Evolutionary conservation across 2,329 filamentous ascomycete species (phyloP).

Genomic region (Fusarium sp.): DNA sequence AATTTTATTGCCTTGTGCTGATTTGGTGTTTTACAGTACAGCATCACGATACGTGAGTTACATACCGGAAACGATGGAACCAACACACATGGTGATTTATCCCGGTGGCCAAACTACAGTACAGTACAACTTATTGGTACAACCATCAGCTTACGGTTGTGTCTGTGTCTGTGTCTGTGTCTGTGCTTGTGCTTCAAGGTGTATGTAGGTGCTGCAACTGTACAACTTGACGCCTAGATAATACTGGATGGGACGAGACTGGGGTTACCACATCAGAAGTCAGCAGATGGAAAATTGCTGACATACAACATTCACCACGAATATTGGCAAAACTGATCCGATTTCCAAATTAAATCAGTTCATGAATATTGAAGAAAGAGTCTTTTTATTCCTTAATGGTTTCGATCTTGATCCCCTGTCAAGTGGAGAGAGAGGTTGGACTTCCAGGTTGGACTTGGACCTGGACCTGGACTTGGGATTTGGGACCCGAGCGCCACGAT

Average conservation of each 20-base stretch:
- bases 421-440: neutral
- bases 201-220: neutral
- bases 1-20: neutral
- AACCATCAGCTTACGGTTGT: conserved; percentile 26
- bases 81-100: conserved; percentile 9
- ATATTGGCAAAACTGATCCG: conserved; percentile 34
- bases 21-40: neutral
- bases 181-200: conserved; percentile 1
- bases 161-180: conserved; percentile 9
- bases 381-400: neutral
- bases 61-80: neutral
- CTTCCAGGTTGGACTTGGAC: neutral
- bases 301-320: neutral
- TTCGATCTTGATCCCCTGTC: neutral
- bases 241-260: conserved; percentile 3
- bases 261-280: conserved; percentile 9
- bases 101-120: neutral
- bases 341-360: conserved; percentile 33
- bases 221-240: conserved; percentile 17
- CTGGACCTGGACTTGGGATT: neutral
- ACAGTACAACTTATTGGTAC: neutral
- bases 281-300: conserved; percentile 27
- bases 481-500: conserved; percentile 3
- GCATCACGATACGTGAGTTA: neutral
- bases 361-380: conserved; percentile 1